Conservation (phyloP, 176 grass and related monocot genomes). For the Aegilops umbellulata region DNA sequence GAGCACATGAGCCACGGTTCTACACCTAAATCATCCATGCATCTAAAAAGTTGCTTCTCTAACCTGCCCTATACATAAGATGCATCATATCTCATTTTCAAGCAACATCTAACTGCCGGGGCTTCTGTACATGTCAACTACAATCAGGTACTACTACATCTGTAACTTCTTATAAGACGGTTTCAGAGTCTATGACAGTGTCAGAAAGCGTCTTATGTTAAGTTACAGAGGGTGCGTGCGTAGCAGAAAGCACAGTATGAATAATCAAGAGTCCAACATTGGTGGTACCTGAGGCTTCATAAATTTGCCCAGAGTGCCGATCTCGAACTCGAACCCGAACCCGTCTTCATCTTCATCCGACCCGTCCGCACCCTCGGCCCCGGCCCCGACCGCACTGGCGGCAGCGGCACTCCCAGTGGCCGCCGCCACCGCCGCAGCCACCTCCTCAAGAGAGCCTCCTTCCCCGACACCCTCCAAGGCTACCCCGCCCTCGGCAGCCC, state of each 20-base stretch:
- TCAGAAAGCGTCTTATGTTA: too few relatives aligned
- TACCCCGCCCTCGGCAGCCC: neutral
- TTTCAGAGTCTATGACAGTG: too few relatives aligned
- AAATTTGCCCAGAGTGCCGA: constrained; percentile 39
- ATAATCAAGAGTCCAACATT: neutral
- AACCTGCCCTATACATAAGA: neutral
- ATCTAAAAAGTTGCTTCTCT: neutral
- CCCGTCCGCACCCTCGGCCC: constrained; percentile 11
- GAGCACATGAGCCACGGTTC: neutral
- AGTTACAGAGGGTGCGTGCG: too few relatives aligned
- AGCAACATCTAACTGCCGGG: neutral
- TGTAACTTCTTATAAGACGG: too few relatives aligned
- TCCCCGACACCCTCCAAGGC: constrained; percentile 23
- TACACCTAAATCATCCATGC: neutral
- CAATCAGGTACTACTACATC: neutral
- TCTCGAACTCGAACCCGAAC: constrained; percentile 43
- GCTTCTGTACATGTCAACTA: neutral
- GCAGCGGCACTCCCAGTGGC: constrained; percentile 33
- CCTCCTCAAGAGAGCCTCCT: constrained; percentile 30
- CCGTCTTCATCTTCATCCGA: constrained; percentile 66
- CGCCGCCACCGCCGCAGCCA: constrained; percentile 33
- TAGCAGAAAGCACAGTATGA: neutral
- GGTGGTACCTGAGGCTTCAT: constrained; percentile 51
- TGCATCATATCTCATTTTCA: neutral
- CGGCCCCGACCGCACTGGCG: neutral